Evolutionary conservation across 2,329 filamentous ascomycete genomes (phyloP), one percentile per base, ranked within the genome.

Genomic region (Aspergillus niger): DNA sequence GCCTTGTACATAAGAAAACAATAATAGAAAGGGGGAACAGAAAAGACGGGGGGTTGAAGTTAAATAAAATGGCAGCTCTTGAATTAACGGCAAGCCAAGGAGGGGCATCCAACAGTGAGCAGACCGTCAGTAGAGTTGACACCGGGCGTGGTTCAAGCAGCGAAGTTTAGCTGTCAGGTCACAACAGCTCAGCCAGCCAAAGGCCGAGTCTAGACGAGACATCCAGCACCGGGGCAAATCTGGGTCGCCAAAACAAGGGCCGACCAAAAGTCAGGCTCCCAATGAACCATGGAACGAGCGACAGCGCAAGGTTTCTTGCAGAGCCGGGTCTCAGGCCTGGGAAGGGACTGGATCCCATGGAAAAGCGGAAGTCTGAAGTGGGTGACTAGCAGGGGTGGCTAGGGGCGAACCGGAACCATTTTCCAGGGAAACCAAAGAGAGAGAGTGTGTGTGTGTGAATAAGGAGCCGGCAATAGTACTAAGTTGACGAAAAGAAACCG

Each of bases 81-180:
- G 32, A 2, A 36, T 13, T 36, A 36, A 36, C 32, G 15, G 55
- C 28, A 13, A 48, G 43, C 55, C 30, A 39, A 38, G 32, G 51
- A 59, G 39, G 28, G 24, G 30, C 41, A 39, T 50, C 24, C 52
- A 43, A 55, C 32, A 22, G 44, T 28, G 38, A 13, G 32, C 32
- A 36, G 32, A 36, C 10, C 32, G 32, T 36, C 22, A 24, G 52
- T 24, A 30, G 15, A 55, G 24, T 17, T 32, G 38, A 28, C 38
- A 43, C 36, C 11, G 36, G 36, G 38, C 47, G 52, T 55, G 52
- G 52, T 32, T 55, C 52, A 43, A 39, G 38, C 38, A 41, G 52
- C 41, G 52, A 55, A 55, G 38, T 30, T 36, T 41, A 56, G 57
- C 60, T 62, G 57, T 59, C 60, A 62, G 53, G 60, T 52, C 55